A percentile compares a stretch with the other conserved stretches of the same genome.
phyloP scores from a whole-genome alignment of 768 basidiomycete genomes.

The Lentinus brumalis region DNA sequence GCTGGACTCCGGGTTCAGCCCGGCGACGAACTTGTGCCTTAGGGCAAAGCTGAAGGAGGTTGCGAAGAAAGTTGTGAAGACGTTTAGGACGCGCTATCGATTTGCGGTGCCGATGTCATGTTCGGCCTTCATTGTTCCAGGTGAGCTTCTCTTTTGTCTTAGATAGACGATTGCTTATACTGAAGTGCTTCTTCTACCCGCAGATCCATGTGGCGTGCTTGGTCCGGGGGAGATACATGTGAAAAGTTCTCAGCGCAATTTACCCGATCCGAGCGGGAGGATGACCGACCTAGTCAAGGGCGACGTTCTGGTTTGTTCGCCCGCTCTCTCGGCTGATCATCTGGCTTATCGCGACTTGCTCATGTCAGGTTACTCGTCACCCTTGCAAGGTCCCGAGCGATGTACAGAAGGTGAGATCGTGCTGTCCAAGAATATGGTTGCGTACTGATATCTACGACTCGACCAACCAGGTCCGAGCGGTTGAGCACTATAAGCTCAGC shows the following conservation, averaged over 20 bases:
- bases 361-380: slow-evolving; percentile 53
- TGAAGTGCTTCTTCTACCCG: background rate
- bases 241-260: slow-evolving; percentile 47
- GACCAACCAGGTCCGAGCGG: slow-evolving; percentile 51
- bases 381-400: slow-evolving; percentile 76
- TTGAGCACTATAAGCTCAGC: slow-evolving; percentile 50
- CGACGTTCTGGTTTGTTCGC: slow-evolving; percentile 51
- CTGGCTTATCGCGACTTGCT: background rate
- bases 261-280: slow-evolving; percentile 44
- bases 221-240: slow-evolving; percentile 59
- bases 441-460: background rate
- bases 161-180: background rate
- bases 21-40: slow-evolving; percentile 49
- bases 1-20: slow-evolving; percentile 61
- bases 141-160: slow-evolving; percentile 27
- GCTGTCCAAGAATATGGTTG: background rate
- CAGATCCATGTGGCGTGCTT: slow-evolving; percentile 57
- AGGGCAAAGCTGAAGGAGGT: slow-evolving; percentile 55
- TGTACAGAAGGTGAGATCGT: slow-evolving; percentile 54
- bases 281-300: slow-evolving; percentile 54
- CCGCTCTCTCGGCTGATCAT: background rate
- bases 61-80: slow-evolving; percentile 45
- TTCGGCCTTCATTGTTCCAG: slow-evolving; percentile 65
- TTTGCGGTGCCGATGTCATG: slow-evolving; percentile 60
- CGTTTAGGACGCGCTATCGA: slow-evolving; percentile 43